A percentile compares a stretch with the other conserved stretches of the same genome.
Evolutionary conservation across 768 basidiomycete species (phyloP).

Genomic region (Boletus vinaceobasis): DNA sequence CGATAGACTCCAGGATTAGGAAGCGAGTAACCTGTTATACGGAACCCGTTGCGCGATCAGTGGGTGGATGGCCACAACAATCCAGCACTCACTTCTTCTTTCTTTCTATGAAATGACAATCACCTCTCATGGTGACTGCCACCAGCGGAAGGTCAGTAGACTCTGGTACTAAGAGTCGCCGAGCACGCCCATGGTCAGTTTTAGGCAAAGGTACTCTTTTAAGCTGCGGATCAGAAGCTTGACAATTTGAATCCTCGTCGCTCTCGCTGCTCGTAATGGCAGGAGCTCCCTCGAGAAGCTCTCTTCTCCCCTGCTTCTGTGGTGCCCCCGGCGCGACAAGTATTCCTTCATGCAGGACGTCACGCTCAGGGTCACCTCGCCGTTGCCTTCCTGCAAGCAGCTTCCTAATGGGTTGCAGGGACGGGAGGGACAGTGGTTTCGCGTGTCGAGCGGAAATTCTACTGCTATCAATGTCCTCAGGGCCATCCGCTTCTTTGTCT

Average conservation of each 20-base stretch:
- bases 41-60: constrained; percentile 28
- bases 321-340: background rate
- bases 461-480: background rate
- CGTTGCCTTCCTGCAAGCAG: constrained; percentile 8
- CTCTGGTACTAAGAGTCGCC: constrained; percentile 31
- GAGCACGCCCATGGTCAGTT: constrained; percentile 29
- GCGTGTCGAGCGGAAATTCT: constrained; percentile 1
- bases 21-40: constrained; percentile 37
- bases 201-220: constrained; percentile 34
- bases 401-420: constrained; percentile 15
- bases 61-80: constrained; percentile 3
- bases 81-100: constrained; percentile 26
- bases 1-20: constrained; percentile 35
- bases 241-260: constrained; percentile 13
- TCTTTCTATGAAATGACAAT: constrained; percentile 42
- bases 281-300: constrained; percentile 6
- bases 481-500: background rate
- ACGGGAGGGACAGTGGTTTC: background rate
- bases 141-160: constrained; percentile 33
- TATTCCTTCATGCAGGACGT: background rate
- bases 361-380: constrained; percentile 3
- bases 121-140: constrained; percentile 45
- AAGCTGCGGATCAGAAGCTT: constrained; percentile 17
- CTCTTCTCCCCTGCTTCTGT: constrained; percentile 7
- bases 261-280: constrained; percentile 12